These are phyloP conservation scores for Begonia loranthoides DNA, from an alignment of 306 rosid genomes.

Conservation along the genomic window DNA sequence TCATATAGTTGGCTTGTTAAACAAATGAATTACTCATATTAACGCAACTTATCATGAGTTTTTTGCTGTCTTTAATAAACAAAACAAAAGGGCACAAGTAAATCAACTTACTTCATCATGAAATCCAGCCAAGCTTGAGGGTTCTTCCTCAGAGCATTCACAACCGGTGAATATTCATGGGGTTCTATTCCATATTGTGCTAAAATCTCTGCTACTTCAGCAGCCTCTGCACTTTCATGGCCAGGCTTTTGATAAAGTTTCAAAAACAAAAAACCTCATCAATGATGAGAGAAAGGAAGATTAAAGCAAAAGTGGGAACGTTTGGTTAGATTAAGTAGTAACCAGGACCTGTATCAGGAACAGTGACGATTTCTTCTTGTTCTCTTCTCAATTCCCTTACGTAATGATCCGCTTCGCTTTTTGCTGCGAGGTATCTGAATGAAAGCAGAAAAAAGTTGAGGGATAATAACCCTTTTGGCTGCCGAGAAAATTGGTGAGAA, in stretches of 20 bases:
- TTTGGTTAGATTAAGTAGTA: no score
- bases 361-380: constrained; percentile 21
- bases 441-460: background rate
- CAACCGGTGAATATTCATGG: constrained; percentile 70
- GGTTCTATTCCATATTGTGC: constrained; percentile 57
- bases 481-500: background rate
- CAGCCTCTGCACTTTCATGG: constrained; percentile 40
- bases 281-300: no score
- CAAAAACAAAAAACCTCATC: no score
- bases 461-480: no score
- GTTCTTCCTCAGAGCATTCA: constrained; percentile 50
- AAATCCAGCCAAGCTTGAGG: constrained; percentile 87
- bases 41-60: no score
- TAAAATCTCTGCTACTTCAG: constrained; percentile 62
- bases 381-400: constrained; percentile 21
- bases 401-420: constrained; percentile 31
- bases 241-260: no score
- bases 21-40: no score
- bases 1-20: no score
- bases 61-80: no score
- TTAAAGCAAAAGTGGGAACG: no score
- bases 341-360: constrained; percentile 32
- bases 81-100: background rate
- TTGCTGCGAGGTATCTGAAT: constrained; percentile 25
- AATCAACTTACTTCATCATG: constrained; percentile 69